Conservation (phyloP, 441 rosid genomes). For the Pelargonium cotyledonis region DNA sequence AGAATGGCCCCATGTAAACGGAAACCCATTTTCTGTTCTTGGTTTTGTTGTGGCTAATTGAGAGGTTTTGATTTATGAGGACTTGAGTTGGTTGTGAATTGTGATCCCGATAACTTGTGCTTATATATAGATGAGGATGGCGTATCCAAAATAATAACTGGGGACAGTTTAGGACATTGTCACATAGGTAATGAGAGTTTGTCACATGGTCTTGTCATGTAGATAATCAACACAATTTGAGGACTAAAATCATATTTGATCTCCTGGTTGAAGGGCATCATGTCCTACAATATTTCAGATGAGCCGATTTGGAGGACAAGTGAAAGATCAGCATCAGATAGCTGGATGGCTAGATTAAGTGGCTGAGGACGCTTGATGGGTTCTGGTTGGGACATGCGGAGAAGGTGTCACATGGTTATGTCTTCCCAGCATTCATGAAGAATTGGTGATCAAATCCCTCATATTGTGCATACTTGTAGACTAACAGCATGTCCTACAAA, state of each 20-base stretch:
- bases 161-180: background rate
- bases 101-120: background rate
- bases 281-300: conserved; percentile 4
- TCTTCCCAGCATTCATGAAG: background rate
- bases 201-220: conserved; percentile 27
- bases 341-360: background rate
- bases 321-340: background rate
- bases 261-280: conserved; percentile 9
- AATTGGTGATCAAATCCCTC: background rate
- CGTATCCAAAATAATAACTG: background rate
- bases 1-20: background rate
- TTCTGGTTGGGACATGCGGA: background rate
- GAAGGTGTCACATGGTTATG: background rate
- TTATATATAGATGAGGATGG: background rate
- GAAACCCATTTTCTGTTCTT: background rate
- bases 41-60: background rate
- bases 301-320: background rate
- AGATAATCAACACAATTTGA: conserved; percentile 1
- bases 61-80: background rate
- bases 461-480: background rate
- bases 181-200: conserved; percentile 1
- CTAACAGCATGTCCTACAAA: background rate
- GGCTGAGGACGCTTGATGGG: background rate
- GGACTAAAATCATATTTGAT: background rate
- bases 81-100: conserved; percentile 1